Conservation (phyloP, 2,329 filamentous ascomycete genomes). For the Pezicula neosporulosa region DNA sequence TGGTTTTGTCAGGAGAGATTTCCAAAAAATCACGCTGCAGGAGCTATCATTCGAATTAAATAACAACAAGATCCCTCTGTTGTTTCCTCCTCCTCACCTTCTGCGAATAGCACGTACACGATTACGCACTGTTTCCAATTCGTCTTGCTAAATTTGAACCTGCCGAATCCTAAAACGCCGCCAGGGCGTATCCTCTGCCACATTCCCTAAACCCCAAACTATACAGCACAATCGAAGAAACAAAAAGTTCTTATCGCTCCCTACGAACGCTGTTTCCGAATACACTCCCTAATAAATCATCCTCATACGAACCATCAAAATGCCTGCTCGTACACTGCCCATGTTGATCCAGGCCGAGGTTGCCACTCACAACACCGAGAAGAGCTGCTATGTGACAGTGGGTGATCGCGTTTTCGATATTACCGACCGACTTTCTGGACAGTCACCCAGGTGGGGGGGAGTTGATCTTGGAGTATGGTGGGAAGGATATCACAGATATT, state of each 20-base stretch:
- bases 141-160: too few relatives aligned
- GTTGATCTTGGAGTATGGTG: conserved; percentile 83
- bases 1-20: too few relatives aligned
- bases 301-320: conserved; percentile 37
- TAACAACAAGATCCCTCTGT: too few relatives aligned
- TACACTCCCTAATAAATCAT: not conserved
- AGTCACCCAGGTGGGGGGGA: conserved; percentile 89
- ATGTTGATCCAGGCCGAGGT: conserved; percentile 81
- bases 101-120: too few relatives aligned
- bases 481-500: conserved; percentile 80
- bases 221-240: not conserved
- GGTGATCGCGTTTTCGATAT: conserved; percentile 92
- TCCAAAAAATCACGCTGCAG: too few relatives aligned
- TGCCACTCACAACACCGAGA: conserved; percentile 70
- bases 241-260: not conserved
- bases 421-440: conserved; percentile 84
- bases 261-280: not conserved
- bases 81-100: too few relatives aligned
- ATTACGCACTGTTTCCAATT: too few relatives aligned
- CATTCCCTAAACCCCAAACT: not conserved
- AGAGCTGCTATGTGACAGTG: conserved; percentile 91
- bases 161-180: too few relatives aligned
- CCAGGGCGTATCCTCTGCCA: too few relatives aligned
- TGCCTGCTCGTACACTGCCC: conserved; percentile 80
- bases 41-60: too few relatives aligned